phyloP scores from a whole-genome alignment of 306 rosid genomes.

The Oemleria cerasiformis region DNA sequence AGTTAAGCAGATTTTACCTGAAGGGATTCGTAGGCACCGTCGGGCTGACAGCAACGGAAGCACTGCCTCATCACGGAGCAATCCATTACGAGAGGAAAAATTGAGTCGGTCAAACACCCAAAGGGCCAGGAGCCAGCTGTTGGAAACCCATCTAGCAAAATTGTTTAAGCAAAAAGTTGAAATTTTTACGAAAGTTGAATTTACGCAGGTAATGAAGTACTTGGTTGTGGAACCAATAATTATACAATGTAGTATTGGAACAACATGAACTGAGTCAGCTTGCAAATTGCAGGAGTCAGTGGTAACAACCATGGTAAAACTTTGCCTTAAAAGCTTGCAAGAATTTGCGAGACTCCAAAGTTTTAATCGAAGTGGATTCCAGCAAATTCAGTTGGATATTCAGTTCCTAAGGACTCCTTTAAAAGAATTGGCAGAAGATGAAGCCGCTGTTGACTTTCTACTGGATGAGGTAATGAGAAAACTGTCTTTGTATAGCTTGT shows the following conservation, averaged over 20 bases:
- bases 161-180: constrained; percentile 91
- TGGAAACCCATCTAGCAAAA: constrained; percentile 96
- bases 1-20: constrained; percentile 81
- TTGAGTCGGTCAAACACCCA: constrained; percentile 68
- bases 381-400: constrained; percentile 91
- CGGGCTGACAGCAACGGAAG: constrained; percentile 89
- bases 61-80: constrained; percentile 81
- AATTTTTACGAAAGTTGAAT: constrained; percentile 89
- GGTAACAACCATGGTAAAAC: constrained; percentile 72
- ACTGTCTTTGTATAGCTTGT: neutral
- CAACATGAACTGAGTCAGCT: constrained; percentile 26
- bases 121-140: constrained; percentile 88
- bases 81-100: constrained; percentile 80
- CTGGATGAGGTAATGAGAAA: constrained; percentile 71
- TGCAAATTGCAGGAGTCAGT: constrained; percentile 73
- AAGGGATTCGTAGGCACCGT: constrained; percentile 67
- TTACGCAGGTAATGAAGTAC: constrained; percentile 64
- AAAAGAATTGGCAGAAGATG: constrained; percentile 82
- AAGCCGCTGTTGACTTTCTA: constrained; percentile 82
- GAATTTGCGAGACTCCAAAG: constrained; percentile 86
- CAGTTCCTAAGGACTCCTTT: constrained; percentile 73
- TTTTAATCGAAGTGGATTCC: constrained; percentile 92
- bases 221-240: constrained; percentile 23
- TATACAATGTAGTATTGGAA: constrained; percentile 3
- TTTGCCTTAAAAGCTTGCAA: constrained; percentile 85